Percentiles rank a stretch among this genome's conserved stretches.
These are phyloP conservation scores for Trypanosoma caninum DNA, from an alignment of 208 protist genomes.

Conservation along the genomic window DNA sequence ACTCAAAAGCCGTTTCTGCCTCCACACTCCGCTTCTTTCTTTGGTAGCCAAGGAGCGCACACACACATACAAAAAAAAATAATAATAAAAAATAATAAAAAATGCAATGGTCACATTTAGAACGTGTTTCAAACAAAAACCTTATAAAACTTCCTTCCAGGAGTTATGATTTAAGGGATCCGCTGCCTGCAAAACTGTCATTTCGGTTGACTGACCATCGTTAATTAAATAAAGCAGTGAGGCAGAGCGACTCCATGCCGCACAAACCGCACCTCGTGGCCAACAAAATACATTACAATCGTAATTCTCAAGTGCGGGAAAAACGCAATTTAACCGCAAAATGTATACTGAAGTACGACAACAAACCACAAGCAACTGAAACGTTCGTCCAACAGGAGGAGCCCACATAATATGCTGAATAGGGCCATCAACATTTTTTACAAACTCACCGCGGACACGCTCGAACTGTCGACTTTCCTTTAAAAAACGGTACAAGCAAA, in stretches of 20 bases:
- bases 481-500: slow-evolving; percentile 70
- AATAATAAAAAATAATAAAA: slow-evolving; percentile 16
- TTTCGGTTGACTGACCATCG: slow-evolving; percentile 41
- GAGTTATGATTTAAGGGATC: slow-evolving; percentile 80
- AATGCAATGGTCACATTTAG: too few species aligned
- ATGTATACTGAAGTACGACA: slow-evolving; percentile 71
- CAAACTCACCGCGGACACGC: slow-evolving; percentile 18
- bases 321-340: slow-evolving; percentile 78
- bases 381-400: slow-evolving; percentile 67
- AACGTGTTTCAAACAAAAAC: slow-evolving; percentile 5
- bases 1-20: neutral
- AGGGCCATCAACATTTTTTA: slow-evolving; percentile 35
- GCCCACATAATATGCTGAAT: slow-evolving; percentile 78
- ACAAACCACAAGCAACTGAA: slow-evolving; percentile 80
- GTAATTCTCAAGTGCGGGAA: slow-evolving; percentile 43
- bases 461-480: slow-evolving; percentile 62
- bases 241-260: slow-evolving; percentile 75
- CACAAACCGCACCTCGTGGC: slow-evolving; percentile 60
- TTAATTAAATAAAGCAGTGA: slow-evolving; percentile 70
- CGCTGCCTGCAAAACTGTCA: slow-evolving; percentile 66
- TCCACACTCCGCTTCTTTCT: neutral
- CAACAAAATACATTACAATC: slow-evolving; percentile 66
- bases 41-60: too few species aligned
- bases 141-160: slow-evolving; percentile 53
- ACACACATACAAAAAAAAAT: slow-evolving; percentile 6